Percentiles rank a stretch among this genome's conserved stretches.
phyloP scores from a whole-genome alignment of 1,139 yeast species.

The Geotrichum candidum region DNA sequence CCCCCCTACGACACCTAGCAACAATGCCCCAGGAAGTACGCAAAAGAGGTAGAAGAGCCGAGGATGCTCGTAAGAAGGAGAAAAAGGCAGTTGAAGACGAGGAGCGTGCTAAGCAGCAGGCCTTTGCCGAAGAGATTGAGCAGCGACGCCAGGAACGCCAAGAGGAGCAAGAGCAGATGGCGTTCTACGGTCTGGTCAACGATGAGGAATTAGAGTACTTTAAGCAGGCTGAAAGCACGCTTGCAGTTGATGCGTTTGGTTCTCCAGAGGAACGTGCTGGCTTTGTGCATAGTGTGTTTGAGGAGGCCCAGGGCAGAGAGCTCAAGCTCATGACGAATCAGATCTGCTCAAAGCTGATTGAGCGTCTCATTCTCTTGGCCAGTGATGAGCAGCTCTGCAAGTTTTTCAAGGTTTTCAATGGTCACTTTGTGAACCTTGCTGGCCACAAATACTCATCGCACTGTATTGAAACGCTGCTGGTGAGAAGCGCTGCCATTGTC shows the following conservation, averaged over 20 bases:
- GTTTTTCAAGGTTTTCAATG: conserved; percentile 54
- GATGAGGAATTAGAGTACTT: conserved; percentile 81
- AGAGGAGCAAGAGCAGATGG: conserved; percentile 19
- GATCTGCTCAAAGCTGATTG: conserved; percentile 88
- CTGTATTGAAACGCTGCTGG: conserved; percentile 80
- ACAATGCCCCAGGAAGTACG: conserved; percentile 25
- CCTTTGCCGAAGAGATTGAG: conserved; percentile 12
- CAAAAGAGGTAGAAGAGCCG: conserved; percentile 64
- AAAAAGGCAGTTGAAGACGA: conserved; percentile 19
- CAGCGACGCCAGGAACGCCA: conserved; percentile 15
- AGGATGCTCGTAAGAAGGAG: conserved; percentile 38
- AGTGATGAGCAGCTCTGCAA: conserved; percentile 56
- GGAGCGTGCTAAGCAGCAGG: conserved; percentile 9
- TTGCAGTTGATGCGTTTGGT: conserved; percentile 75
- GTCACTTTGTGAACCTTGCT: conserved; percentile 68
- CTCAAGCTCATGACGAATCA: conserved; percentile 89
- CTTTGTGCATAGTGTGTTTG: conserved; percentile 70
- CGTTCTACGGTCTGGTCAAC: conserved; percentile 84
- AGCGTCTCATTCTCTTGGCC: conserved; percentile 68
- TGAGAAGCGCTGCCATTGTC: conserved; percentile 65
- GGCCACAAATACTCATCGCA: conserved; percentile 92
- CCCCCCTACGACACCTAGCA: neutral
- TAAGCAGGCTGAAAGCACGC: conserved; percentile 83
- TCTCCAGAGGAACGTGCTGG: conserved; percentile 64
- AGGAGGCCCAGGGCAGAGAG: conserved; percentile 86